Conservation (phyloP, 495 filamentous ascomycete genomes). For the Podospora pseudopauciseta region DNA sequence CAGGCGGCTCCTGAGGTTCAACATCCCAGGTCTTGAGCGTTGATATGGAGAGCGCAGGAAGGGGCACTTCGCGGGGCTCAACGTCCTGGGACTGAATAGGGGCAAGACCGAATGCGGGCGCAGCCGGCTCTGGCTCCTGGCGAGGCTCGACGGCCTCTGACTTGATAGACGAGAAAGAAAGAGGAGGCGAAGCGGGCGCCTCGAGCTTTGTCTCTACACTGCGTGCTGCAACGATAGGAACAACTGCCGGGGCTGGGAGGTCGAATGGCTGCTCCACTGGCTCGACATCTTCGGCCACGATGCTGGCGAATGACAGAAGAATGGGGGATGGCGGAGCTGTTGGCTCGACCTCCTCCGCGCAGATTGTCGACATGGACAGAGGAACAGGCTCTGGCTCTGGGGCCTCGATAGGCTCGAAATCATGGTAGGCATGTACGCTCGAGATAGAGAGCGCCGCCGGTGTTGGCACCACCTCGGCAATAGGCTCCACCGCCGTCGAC, state of each 20-base stretch:
- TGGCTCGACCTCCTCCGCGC: conserved; percentile 23
- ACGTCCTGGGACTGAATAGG: conserved; percentile 31
- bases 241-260: conserved; percentile 14
- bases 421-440: not conserved
- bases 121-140: conserved; percentile 20
- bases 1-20: conserved; percentile 5
- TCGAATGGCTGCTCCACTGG: conserved; percentile 13
- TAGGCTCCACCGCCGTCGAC: conserved; percentile 14
- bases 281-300: conserved; percentile 20
- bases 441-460: not conserved
- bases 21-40: conserved; percentile 13
- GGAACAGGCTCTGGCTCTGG: conserved; percentile 1
- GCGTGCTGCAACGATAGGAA: conserved; percentile 11
- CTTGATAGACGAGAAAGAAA: conserved; percentile 24
- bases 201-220: not conserved
- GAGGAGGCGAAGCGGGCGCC: conserved; percentile 9
- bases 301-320: conserved; percentile 14
- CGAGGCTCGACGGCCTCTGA: conserved; percentile 31
- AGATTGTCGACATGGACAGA: conserved; percentile 11
- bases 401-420: not conserved
- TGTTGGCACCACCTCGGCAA: not conserved
- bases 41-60: conserved; percentile 19
- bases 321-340: conserved; percentile 17
- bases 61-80: conserved; percentile 26
- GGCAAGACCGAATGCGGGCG: conserved; percentile 32